Base-by-base conservation (phyloP, 305 asterid genomes). In the Solanum hybrid region DNA sequence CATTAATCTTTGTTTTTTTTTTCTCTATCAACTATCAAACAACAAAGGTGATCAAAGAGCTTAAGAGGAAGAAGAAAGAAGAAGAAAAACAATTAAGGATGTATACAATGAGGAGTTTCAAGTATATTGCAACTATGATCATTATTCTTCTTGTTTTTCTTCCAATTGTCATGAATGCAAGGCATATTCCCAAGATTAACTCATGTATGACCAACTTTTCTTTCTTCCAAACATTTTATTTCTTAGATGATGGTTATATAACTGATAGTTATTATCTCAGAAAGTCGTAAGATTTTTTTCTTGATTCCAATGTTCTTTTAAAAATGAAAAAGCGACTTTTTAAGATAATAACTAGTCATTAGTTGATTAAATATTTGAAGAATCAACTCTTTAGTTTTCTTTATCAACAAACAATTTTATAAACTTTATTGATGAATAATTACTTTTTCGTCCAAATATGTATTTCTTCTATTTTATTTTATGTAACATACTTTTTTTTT, bases 121-220 rank as follows among this genome's bases (percentile, higher is more conserved):
- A 78, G 34, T 82, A 91, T 14, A 89, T 85, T 51, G 64, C 93
- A 91, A 24, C 37, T 16, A 82, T 82, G 57, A 42, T 92, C n/a
- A 46, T 90, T 18, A 31, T 90, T 11, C 24, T 86, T 76, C 88
- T 93, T 28, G 26, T 95, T 67, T 87, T 92, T 20, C 90, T 95
- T 81, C 94, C 95, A 1, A 71, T 86, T 57, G 39, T 89, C 90
- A 73, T 92, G 87, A 92, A 92, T 87, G 95, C 96, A 4, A 93
- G 95, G 91, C 95, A 90, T 57, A 67, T 94, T 31, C 91, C 81
- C 92, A 92, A 91, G 90, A 88, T 87, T 64, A 93, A 67, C 89
- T 89, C 93, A 40, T 89, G 96, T 94, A 94, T 34, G 95, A 35
- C 20, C 22, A 24, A 8, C 73, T 51, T 5, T 61, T 61, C 61